Percentiles rank a stretch among this genome's conserved stretches.
Evolutionary conservation across 2,329 filamentous ascomycete genomes (phyloP).

Genomic region (Claviceps sp.): DNA sequence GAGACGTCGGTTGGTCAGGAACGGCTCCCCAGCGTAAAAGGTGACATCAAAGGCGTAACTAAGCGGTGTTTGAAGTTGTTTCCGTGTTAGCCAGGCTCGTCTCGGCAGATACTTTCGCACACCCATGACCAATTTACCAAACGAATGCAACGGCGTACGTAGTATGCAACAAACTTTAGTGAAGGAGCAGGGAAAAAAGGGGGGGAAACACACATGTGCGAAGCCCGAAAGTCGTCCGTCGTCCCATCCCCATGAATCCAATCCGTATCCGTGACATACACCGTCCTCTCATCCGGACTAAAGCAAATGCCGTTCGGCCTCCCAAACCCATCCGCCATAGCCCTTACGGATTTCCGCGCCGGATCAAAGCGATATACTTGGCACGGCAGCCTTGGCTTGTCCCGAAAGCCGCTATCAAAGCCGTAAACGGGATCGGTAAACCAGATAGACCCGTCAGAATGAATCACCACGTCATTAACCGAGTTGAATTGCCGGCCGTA

Average conservation of each 20-base stretch:
- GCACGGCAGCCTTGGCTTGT: slow-evolving; percentile 35
- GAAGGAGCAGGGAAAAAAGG: no score
- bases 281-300: slow-evolving; percentile 35
- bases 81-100: no score
- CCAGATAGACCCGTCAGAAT: slow-evolving; percentile 44
- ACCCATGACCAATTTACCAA: no score
- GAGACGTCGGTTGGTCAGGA: slow-evolving; percentile 33
- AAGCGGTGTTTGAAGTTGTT: no score
- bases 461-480: slow-evolving; percentile 42
- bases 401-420: slow-evolving; percentile 43
- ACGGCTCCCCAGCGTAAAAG: slow-evolving; percentile 16
- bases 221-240: background rate
- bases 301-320: slow-evolving; percentile 46
- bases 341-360: slow-evolving; percentile 33
- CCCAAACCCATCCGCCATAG: slow-evolving; percentile 43
- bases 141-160: no score
- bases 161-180: no score
- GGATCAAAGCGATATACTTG: slow-evolving; percentile 47
- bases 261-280: slow-evolving; percentile 42
- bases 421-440: slow-evolving; percentile 52
- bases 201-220: background rate
- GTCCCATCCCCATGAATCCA: background rate
- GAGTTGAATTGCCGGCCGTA: slow-evolving; percentile 48
- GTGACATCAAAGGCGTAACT: slow-evolving; percentile 24
- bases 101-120: no score